These are phyloP conservation scores for Coemansia sp. DNA, from an alignment of 192 early-diverging fungal species.

Conservation along the genomic window DNA sequence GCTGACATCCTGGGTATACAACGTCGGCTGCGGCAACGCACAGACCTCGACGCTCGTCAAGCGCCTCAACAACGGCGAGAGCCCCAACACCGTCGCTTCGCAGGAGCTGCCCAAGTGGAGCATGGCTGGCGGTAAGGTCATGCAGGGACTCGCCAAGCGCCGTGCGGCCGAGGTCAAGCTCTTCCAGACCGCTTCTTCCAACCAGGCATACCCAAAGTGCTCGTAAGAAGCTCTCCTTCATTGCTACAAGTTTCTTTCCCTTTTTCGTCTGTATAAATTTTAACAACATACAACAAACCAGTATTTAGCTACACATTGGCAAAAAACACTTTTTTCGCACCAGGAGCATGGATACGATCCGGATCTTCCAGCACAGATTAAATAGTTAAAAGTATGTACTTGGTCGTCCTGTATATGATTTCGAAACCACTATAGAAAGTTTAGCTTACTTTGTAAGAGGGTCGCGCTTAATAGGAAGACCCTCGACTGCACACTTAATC, in stretches of 20 bases:
- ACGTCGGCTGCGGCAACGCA: constrained; percentile 37
- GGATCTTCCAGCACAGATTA: no score
- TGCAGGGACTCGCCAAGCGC: constrained; percentile 32
- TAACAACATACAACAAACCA: no score
- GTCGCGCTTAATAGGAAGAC: constrained; percentile 49
- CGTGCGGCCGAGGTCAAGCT: constrained; percentile 39
- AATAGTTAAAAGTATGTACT: no score
- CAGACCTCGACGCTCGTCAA: constrained; percentile 33
- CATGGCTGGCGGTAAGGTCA: constrained; percentile 25
- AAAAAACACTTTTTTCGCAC: no score
- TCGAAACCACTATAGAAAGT: not conserved
- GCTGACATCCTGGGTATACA: constrained; percentile 47
- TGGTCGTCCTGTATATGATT: no score
- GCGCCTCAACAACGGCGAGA: constrained; percentile 38
- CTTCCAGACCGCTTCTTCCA: constrained; percentile 21
- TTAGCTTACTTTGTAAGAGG: not conserved
- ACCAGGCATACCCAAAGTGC: constrained; percentile 18
- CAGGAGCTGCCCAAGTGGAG: constrained; percentile 53
- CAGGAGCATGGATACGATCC: no score
- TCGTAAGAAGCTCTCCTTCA: not conserved
- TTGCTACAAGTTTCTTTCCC: not conserved
- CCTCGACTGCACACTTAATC: constrained; percentile 63
- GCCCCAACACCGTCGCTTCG: constrained; percentile 25
- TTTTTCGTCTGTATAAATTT: not conserved
- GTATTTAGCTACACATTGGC: no score